A percentile compares a stretch with the other conserved stretches of the same genome.
Conservation (phyloP, 331 rosid genomes). For the Telfairia occidentalis region DNA sequence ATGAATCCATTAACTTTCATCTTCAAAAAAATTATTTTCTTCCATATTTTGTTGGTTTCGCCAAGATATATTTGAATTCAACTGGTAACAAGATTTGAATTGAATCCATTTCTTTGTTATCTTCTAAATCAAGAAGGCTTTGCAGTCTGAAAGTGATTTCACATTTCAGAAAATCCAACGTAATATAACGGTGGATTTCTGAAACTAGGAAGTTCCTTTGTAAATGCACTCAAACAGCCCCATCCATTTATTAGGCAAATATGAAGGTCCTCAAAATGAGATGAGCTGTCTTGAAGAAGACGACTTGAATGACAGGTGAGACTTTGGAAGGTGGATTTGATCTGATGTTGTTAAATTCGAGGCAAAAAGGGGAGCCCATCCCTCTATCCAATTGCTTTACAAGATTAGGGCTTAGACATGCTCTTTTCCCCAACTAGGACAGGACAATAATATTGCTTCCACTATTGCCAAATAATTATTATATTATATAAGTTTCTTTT, state of each 20-base stretch:
- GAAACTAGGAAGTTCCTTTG: background rate
- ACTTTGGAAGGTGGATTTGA: background rate
- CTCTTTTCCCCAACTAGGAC: background rate
- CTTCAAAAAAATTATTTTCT: background rate
- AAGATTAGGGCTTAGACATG: background rate
- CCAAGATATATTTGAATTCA: too few relatives aligned
- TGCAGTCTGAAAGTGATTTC: background rate
- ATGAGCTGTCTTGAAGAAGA: background rate
- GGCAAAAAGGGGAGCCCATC: background rate
- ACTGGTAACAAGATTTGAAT: too few relatives aligned
- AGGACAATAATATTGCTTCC: background rate
- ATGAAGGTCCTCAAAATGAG: too few relatives aligned
- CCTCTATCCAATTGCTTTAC: background rate
- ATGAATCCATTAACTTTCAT: background rate
- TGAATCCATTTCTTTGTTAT: background rate
- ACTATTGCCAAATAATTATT: background rate
- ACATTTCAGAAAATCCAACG: background rate
- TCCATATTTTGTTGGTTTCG: background rate
- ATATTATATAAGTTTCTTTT: background rate
- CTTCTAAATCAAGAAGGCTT: background rate
- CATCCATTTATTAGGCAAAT: background rate
- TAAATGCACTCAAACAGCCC: background rate
- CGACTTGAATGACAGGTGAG: background rate
- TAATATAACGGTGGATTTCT: background rate
- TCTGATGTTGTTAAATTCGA: background rate